Evolutionary conservation across 2,329 filamentous ascomycete genomes (phyloP).

Genomic region (Fusarium acutatum): DNA sequence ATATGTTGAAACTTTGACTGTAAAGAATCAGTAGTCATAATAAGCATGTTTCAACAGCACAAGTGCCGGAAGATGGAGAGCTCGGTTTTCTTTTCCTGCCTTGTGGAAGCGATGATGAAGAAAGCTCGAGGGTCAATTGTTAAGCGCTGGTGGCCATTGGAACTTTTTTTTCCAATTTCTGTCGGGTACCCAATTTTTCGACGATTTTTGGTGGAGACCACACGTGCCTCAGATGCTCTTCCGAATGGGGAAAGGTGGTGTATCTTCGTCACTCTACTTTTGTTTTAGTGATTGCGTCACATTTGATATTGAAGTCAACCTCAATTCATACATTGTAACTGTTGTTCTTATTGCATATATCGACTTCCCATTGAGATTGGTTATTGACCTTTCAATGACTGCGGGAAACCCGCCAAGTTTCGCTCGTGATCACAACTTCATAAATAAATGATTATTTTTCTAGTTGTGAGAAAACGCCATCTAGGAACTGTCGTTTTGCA

Average conservation of each 20-base stretch:
- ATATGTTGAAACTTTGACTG: constrained; percentile 32
- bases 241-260: background rate
- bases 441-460: background rate
- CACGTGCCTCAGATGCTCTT: constrained; percentile 40
- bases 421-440: background rate
- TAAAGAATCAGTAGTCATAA: constrained; percentile 39
- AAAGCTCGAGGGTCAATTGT: constrained; percentile 15
- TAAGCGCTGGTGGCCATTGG: constrained; percentile 27
- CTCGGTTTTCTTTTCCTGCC: background rate
- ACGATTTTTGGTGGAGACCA: constrained; percentile 38
- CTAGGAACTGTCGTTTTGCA: background rate
- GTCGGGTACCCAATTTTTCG: constrained; percentile 38
- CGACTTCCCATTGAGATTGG: background rate
- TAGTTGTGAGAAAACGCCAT: background rate
- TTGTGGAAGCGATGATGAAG: constrained; percentile 8
- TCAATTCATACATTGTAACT: background rate
- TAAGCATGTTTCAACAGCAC: constrained; percentile 31
- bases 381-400: background rate
- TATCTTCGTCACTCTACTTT: constrained; percentile 17
- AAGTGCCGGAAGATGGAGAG: constrained; percentile 4
- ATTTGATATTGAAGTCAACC: background rate
- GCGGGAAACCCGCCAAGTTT: background rate
- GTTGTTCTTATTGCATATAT: background rate
- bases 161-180: constrained; percentile 39
- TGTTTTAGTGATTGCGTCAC: constrained; percentile 9